phyloP scores from a whole-genome alignment of 306 rosid species.

The Canavalia ensiformis region DNA sequence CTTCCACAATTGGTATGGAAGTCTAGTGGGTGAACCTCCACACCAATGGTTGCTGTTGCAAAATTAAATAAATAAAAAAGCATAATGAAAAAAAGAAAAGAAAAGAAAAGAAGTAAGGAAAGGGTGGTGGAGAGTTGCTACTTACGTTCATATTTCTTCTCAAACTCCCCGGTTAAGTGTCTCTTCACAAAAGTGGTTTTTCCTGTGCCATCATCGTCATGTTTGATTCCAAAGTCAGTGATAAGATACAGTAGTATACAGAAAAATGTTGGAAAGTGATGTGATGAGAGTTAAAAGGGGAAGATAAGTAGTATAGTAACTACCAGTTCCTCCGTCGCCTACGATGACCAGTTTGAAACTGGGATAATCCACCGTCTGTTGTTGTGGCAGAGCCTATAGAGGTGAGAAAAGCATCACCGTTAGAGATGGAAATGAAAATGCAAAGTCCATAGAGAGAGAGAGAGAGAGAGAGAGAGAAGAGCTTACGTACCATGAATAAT shows the following conservation, averaged over 20 bases:
- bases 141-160: conserved; percentile 86
- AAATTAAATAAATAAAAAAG: conserved; percentile 14
- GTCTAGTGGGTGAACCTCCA: conserved; percentile 85
- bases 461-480: neutral
- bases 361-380: conserved; percentile 66
- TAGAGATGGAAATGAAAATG: neutral
- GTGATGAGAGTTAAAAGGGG: neutral
- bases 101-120: neutral
- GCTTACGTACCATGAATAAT: conserved; percentile 32
- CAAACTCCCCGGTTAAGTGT: conserved; percentile 82
- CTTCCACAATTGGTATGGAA: conserved; percentile 75
- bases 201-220: conserved; percentile 50
- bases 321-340: conserved; percentile 88
- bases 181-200: conserved; percentile 85
- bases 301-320: neutral
- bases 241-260: neutral
- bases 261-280: neutral
- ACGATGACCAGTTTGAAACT: conserved; percentile 84
- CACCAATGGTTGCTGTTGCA: conserved; percentile 78
- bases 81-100: neutral
- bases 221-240: no score
- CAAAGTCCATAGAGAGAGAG: neutral
- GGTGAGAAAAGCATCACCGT: neutral
- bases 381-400: conserved; percentile 65
- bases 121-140: neutral